Conservation (phyloP, 2,329 filamentous ascomycete species). For the Blumeriella jaapii region DNA sequence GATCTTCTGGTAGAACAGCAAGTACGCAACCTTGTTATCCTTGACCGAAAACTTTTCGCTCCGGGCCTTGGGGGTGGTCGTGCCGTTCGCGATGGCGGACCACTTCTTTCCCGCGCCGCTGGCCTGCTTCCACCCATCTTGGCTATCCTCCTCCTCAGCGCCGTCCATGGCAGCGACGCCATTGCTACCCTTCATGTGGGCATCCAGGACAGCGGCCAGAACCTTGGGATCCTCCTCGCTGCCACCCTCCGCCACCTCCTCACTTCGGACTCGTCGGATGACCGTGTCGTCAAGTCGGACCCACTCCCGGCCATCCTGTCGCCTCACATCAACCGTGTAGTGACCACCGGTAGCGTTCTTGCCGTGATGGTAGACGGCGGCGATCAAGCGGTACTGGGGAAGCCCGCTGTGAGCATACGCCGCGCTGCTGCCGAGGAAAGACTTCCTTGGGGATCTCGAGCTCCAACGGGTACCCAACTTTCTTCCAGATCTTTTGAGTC, state of each 20-base stretch:
- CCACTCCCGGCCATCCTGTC: slow-evolving; percentile 93
- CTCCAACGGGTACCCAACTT: slow-evolving; percentile 87
- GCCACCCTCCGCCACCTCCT: slow-evolving; percentile 81
- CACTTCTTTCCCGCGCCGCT: slow-evolving; percentile 64
- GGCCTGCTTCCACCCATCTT: slow-evolving; percentile 78
- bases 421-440: slow-evolving; percentile 63
- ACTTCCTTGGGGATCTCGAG: slow-evolving; percentile 88
- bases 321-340: slow-evolving; percentile 93
- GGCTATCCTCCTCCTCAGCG: slow-evolving; percentile 57
- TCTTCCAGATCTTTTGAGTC: slow-evolving; percentile 98
- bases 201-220: slow-evolving; percentile 53
- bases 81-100: slow-evolving; percentile 57
- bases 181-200: slow-evolving; percentile 59
- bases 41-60: slow-evolving; percentile 51
- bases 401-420: slow-evolving; percentile 54
- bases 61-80: slow-evolving; percentile 43
- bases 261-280: slow-evolving; percentile 71
- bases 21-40: slow-evolving; percentile 95
- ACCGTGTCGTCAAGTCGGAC: slow-evolving; percentile 90
- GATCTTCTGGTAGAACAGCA: slow-evolving; percentile 74
- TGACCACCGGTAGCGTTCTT: slow-evolving; percentile 94
- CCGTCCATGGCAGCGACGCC: slow-evolving; percentile 57
- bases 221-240: slow-evolving; percentile 67
- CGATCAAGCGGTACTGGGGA: slow-evolving; percentile 76
- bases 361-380: slow-evolving; percentile 93